Percentiles rank a stretch among this genome's conserved stretches.
Conservation (phyloP, 805 yeast species). For the Saccharomycopsis sp. region DNA sequence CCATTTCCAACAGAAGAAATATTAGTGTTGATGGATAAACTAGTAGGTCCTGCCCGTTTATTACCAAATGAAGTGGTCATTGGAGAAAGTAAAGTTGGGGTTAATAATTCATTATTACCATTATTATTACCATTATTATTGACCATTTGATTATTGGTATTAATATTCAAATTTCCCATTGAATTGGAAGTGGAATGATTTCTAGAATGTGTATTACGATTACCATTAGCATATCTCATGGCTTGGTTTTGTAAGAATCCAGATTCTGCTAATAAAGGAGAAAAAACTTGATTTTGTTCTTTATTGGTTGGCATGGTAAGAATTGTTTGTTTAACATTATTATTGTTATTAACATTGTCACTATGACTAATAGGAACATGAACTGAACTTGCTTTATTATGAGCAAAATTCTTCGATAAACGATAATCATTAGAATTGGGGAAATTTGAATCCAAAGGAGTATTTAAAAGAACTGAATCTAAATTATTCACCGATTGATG, state of each 20-base stretch:
- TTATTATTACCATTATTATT: not conserved
- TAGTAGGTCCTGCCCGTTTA: conserved; percentile 11
- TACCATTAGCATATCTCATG: conserved; percentile 12
- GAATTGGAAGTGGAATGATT: conserved; percentile 8
- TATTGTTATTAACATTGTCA: conserved; percentile 3
- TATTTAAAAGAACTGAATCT: conserved; percentile 4
- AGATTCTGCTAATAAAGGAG: conserved; percentile 18
- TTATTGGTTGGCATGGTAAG: conserved; percentile 1
- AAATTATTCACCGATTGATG: conserved; percentile 7
- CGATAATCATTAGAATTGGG: not conserved
- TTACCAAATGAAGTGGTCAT: conserved; percentile 6
- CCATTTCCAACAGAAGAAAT: not conserved
- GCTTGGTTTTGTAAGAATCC: conserved; percentile 19
- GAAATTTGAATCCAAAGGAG: not conserved
- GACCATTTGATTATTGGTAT: not conserved
- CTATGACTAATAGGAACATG: conserved; percentile 2
- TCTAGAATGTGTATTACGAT: conserved; percentile 1
- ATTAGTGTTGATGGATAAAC: conserved; percentile 12
- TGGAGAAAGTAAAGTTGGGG: conserved; percentile 11
- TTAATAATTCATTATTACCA: conserved; percentile 5
- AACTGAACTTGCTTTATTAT: conserved; percentile 7
- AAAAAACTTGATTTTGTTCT: conserved; percentile 15
- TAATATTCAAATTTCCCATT: conserved; percentile 4
- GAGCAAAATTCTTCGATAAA: not conserved
- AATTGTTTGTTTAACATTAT: conserved; percentile 13